Conservation (phyloP, 2,329 filamentous ascomycete genomes). For the Phialemoniopsis sp. region DNA sequence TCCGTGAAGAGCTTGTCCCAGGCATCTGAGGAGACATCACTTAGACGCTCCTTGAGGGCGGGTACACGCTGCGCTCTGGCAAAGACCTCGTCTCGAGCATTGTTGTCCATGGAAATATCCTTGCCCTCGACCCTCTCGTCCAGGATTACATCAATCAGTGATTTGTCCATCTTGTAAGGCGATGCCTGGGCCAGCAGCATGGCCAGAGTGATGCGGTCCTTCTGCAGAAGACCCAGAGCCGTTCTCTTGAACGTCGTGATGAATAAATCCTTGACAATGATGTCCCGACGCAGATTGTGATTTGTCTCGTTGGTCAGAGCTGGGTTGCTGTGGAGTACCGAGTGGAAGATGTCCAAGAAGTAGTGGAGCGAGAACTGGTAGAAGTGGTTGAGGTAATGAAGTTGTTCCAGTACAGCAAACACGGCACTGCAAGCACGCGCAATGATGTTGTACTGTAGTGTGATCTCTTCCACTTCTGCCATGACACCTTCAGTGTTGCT, state of each 20-base stretch:
- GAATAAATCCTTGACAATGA: constrained; percentile 89
- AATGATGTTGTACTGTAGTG: constrained; percentile 88
- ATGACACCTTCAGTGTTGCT: constrained; percentile 96
- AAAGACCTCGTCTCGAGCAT: constrained; percentile 59
- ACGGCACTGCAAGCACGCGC: constrained; percentile 94
- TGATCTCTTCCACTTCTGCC: constrained; percentile 95
- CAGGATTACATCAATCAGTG: constrained; percentile 79
- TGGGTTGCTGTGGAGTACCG: constrained; percentile 78
- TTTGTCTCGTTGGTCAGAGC: constrained; percentile 67
- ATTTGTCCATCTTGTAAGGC: constrained; percentile 94
- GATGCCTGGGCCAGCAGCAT: constrained; percentile 94
- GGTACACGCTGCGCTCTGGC: constrained; percentile 63
- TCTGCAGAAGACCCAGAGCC: constrained; percentile 87
- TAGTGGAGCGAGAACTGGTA: constrained; percentile 99
- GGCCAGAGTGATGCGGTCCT: constrained; percentile 88
- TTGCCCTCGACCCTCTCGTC: constrained; percentile 71
- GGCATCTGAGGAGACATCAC: constrained; percentile 53
- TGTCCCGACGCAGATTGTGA: constrained; percentile 75
- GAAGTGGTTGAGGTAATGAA: constrained; percentile 98
- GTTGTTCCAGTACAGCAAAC: constrained; percentile 92
- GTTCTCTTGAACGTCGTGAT: constrained; percentile 89
- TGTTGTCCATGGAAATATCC: constrained; percentile 69
- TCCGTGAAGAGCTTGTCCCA: constrained; percentile 84
- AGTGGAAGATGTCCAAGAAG: constrained; percentile 96
- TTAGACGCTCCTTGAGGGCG: constrained; percentile 69